Evolutionary conservation across 176 grass and related monocot species (phyloP), one percentile per base, ranked within the genome.

Genomic region (Musa itinerans): DNA sequence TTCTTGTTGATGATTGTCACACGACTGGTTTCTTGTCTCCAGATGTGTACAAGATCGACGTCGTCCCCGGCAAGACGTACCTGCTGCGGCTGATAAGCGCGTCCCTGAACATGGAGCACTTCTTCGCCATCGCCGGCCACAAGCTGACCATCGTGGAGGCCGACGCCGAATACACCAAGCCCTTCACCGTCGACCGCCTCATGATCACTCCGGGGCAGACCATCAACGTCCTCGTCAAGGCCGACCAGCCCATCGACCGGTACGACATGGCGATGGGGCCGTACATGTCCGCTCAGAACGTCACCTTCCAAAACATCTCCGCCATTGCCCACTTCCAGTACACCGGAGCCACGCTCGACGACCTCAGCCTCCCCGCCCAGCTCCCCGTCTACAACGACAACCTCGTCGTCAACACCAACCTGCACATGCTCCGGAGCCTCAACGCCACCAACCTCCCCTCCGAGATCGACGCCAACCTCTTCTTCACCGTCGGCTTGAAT

Each of bases 91-190:
- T 97, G 4, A 87, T 97, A 77, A 89, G 90, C 81, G 86, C 90
- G 21, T 90, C 90, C 67, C 89, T 97, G 76, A 97, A 92, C 79
- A 68, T 87, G 26, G 93, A 92, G 48, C 94, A 87, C 77, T 98
- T 91, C 86, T 98, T 98, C 80, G 76, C 65, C 14, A 84, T 98
- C 65, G 86, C 94, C 83, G 86, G 88, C 82, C 94, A 98, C 76
- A 75, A 75, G 63, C 76, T 98, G 59, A 93, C 88, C 55, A 78
- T 93, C 53, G 86, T 93, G 27, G 88, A 93, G 69, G 79, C 88
- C 8, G 94, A 97, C 68, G 85, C 90, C 66, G 83, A 63, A 81
- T 93, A 91, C 81, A 78, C 90, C 71, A 91, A 89, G 75, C 84
- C 88, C 1, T 83, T 93, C 78, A 76, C 69, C 16, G 77, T 72